Conservation (phyloP, 768 basidiomycete species). For the Termitomyces sp. region DNA sequence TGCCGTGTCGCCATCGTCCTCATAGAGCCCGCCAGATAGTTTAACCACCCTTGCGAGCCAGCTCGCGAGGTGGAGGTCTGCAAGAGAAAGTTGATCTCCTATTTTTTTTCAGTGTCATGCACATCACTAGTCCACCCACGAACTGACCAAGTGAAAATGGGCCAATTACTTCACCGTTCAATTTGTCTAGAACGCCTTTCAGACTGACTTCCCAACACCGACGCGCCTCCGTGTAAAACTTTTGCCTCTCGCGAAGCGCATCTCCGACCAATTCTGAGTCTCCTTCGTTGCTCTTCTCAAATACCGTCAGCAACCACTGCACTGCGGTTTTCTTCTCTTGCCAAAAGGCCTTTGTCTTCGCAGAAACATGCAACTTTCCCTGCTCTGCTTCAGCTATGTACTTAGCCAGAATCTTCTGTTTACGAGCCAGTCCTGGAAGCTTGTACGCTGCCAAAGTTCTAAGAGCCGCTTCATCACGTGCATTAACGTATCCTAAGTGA, state of each 20-base stretch:
- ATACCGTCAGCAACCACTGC: slow-evolving; percentile 39
- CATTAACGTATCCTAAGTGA: slow-evolving; percentile 53
- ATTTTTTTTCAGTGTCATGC: slow-evolving; percentile 15
- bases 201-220: slow-evolving; percentile 50
- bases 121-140: slow-evolving; percentile 17
- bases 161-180: slow-evolving; percentile 57
- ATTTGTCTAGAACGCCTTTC: slow-evolving; percentile 36
- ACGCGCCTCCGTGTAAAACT: slow-evolving; percentile 46
- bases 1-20: slow-evolving; percentile 46
- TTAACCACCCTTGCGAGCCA: slow-evolving; percentile 64
- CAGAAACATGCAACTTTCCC: slow-evolving; percentile 46
- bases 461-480: slow-evolving; percentile 51
- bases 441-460: slow-evolving; percentile 37
- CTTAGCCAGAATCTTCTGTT: slow-evolving; percentile 42
- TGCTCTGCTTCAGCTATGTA: slow-evolving; percentile 49
- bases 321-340: slow-evolving; percentile 42
- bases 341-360: slow-evolving; percentile 63
- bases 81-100: slow-evolving; percentile 83
- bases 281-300: slow-evolving; percentile 37
- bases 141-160: slow-evolving; percentile 59
- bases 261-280: slow-evolving; percentile 33
- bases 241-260: slow-evolving; percentile 34
- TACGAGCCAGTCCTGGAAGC: slow-evolving; percentile 37
- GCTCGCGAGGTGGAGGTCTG: slow-evolving; percentile 74
- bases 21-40: slow-evolving; percentile 48